Evolutionary conservation across 2,329 filamentous ascomycete genomes (phyloP).

Genomic region (Monosporascus ibericus): DNA sequence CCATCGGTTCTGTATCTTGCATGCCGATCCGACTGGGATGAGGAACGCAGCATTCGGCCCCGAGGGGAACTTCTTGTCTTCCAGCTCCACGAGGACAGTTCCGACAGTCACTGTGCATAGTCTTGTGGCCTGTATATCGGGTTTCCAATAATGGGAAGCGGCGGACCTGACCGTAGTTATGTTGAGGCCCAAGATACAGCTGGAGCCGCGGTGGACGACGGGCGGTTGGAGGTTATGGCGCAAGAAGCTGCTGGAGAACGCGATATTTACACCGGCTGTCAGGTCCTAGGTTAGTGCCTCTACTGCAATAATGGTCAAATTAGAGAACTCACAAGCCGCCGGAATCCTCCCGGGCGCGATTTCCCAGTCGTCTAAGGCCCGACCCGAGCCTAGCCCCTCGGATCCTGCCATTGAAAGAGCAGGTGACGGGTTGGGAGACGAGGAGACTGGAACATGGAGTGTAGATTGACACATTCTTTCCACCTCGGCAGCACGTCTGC

Average conservation of each 20-base stretch:
- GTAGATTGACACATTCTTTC: too few relatives aligned
- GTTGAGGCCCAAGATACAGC: too few relatives aligned
- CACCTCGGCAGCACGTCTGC: too few relatives aligned
- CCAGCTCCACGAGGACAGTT: neutral
- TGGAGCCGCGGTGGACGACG: too few relatives aligned
- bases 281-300: too few relatives aligned
- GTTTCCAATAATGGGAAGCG: neutral
- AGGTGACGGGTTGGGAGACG: too few relatives aligned
- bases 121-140: neutral
- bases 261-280: neutral
- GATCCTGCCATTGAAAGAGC: too few relatives aligned
- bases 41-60: neutral
- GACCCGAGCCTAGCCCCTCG: neutral
- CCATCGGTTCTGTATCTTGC: neutral
- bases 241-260: neutral
- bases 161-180: too few relatives aligned
- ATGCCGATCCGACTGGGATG: neutral
- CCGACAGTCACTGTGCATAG: neutral
- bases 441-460: too few relatives aligned
- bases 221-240: too few relatives aligned
- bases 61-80: neutral
- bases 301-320: neutral
- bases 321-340: neutral
- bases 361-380: conserved; percentile 33
- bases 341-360: conserved; percentile 33